Percentiles rank a stretch among this genome's conserved stretches.
phyloP scores from a whole-genome alignment of 345 rosid genomes.

The Euphorbia pulcherrima region DNA sequence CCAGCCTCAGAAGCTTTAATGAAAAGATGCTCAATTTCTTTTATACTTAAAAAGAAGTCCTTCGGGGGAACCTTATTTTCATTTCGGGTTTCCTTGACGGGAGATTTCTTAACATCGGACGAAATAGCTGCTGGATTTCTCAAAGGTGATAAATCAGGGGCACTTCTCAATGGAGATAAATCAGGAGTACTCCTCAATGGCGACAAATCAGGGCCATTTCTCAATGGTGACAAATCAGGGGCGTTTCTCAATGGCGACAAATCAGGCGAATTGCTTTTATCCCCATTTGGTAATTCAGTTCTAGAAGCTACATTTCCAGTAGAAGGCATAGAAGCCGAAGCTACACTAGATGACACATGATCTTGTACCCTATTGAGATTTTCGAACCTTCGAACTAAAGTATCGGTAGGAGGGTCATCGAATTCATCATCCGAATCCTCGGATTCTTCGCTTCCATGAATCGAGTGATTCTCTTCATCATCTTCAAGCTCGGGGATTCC shows the following conservation, averaged over 20 bases:
- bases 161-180: constrained; percentile 25
- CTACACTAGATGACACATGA: constrained; percentile 33
- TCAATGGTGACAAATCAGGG: constrained; percentile 3
- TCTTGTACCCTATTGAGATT: constrained; percentile 56
- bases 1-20: constrained; percentile 87
- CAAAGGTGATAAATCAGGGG: constrained; percentile 71
- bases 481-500: constrained; percentile 62
- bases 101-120: constrained; percentile 39
- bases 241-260: constrained; percentile 57
- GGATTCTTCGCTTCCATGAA: constrained; percentile 54
- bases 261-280: constrained; percentile 59
- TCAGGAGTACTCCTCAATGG: constrained; percentile 41
- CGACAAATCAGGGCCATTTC: constrained; percentile 63
- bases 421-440: constrained; percentile 69
- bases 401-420: constrained; percentile 58
- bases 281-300: constrained; percentile 44
- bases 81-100: constrained; percentile 40
- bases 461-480: constrained; percentile 55
- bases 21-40: constrained; percentile 72
- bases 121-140: constrained; percentile 37
- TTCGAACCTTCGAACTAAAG: constrained; percentile 69
- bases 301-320: constrained; percentile 43
- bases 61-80: constrained; percentile 58
- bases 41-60: constrained; percentile 80
- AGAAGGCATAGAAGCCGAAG: constrained; percentile 39